Evolutionary conservation across 768 basidiomycete species (phyloP).

Genomic region (Podaxis mareebaensis): DNA sequence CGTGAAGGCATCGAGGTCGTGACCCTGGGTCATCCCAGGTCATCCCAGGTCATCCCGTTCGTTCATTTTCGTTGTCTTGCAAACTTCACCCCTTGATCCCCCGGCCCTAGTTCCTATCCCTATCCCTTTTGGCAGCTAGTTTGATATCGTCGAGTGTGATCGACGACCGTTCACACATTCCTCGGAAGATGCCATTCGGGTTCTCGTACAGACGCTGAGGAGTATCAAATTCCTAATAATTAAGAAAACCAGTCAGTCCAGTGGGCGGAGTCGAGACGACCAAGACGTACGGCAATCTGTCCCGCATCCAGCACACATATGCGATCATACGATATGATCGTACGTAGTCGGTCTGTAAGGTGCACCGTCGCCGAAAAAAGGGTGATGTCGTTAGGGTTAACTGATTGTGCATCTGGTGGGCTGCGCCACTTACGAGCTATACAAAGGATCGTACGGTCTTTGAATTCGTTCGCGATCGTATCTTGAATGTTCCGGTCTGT

Average conservation of each 20-base stretch:
- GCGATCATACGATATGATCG: constrained; percentile 86
- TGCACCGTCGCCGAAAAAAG: neutral
- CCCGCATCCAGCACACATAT: constrained; percentile 89
- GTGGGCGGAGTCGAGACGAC: neutral
- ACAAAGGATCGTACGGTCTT: constrained; percentile 81
- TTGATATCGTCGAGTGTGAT: constrained; percentile 73
- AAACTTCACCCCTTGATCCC: neutral
- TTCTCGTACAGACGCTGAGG: constrained; percentile 63
- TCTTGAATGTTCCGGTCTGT: constrained; percentile 91
- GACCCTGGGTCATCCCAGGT: neutral
- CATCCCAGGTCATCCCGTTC: neutral
- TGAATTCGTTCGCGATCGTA: constrained; percentile 84
- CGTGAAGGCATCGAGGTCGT: neutral
- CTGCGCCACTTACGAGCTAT: constrained; percentile 68
- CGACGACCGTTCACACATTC: constrained; percentile 85
- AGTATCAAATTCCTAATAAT: constrained; percentile 73
- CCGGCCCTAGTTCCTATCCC: neutral
- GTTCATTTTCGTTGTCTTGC: no score
- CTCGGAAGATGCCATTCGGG: constrained; percentile 69
- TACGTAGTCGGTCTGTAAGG: constrained; percentile 71
- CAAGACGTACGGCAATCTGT: constrained; percentile 57
- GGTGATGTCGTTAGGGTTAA: neutral
- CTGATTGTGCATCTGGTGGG: no score
- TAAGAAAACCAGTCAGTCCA: neutral
- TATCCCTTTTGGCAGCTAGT: constrained; percentile 25